These are phyloP conservation scores for Euphorbia pulcherrima DNA, from an alignment of 345 rosid genomes.

Conservation along the genomic window DNA sequence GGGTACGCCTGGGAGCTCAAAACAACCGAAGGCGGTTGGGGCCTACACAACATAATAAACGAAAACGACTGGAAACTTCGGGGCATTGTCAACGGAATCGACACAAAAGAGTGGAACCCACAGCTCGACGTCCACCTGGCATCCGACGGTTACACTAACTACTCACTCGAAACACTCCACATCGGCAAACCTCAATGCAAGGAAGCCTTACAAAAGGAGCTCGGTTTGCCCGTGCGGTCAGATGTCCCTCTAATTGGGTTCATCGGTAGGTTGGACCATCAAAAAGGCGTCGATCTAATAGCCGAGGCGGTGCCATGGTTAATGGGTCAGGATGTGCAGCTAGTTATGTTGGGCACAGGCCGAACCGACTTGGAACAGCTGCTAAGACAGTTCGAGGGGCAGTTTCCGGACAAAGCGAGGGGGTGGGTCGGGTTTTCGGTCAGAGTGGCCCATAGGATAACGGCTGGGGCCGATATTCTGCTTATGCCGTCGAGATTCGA, in stretches of 20 bases:
- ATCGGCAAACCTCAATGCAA: conserved; percentile 79
- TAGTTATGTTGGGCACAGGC: conserved; percentile 86
- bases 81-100: conserved; percentile 89
- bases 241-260: conserved; percentile 83
- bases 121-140: conserved; percentile 51
- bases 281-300: conserved; percentile 93
- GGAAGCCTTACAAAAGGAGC: conserved; percentile 88
- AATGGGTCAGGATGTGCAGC: conserved; percentile 77
- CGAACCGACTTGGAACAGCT: conserved; percentile 71
- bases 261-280: conserved; percentile 88
- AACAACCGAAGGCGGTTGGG: conserved; percentile 96
- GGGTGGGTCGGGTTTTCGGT: conserved; percentile 97
- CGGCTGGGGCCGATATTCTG: conserved; percentile 82
- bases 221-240: conserved; percentile 62
- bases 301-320: conserved; percentile 95
- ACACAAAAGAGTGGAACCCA: conserved; percentile 81
- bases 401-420: conserved; percentile 52
- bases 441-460: conserved; percentile 77
- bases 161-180: conserved; percentile 59
- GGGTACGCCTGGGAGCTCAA: conserved; percentile 92
- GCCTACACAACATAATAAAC: conserved; percentile 76
- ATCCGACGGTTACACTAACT: conserved; percentile 79
- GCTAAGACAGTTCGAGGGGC: conserved; percentile 62
- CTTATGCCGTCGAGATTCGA: conserved; percentile 98
- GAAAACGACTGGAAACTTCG: conserved; percentile 76